A percentile compares a stretch with the other conserved stretches of the same genome.
Conservation (phyloP, 768 basidiomycete genomes). For the Cytidiella melzeri region DNA sequence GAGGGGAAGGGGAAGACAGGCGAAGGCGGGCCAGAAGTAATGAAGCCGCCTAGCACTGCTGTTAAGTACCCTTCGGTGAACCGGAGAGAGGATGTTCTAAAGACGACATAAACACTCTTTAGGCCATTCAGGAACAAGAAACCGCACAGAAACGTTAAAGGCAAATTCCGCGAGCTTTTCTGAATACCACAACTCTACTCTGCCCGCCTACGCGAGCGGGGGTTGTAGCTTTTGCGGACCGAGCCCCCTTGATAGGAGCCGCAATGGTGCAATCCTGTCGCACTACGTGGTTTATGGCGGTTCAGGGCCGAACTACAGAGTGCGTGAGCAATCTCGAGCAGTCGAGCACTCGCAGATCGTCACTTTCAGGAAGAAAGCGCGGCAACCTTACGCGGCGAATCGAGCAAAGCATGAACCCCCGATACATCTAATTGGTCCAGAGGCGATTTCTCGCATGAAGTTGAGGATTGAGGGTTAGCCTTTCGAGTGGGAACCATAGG, state of each 20-base stretch:
- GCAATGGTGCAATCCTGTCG: neutral
- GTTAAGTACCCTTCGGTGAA: neutral
- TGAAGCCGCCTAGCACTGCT: neutral
- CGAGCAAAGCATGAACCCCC: neutral
- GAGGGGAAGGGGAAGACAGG: neutral
- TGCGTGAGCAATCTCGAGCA: neutral
- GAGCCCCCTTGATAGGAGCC: neutral
- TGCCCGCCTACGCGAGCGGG: too few relatives aligned
- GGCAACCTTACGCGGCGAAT: neutral
- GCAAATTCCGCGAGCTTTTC: too few relatives aligned
- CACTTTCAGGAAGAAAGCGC: slow-evolving; percentile 2
- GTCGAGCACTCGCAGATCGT: neutral
- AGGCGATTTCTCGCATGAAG: slow-evolving; percentile 1
- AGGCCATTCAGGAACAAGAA: too few relatives aligned
- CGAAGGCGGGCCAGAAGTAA: neutral
- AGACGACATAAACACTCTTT: too few relatives aligned
- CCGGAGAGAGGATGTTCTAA: too few relatives aligned
- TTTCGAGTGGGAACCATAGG: neutral
- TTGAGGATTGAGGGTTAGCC: neutral
- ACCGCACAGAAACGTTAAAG: too few relatives aligned
- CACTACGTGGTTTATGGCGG: neutral
- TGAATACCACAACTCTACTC: too few relatives aligned
- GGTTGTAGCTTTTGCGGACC: too few relatives aligned
- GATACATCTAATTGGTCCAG: slow-evolving; percentile 5
- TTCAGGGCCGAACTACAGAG: neutral